Evolutionary conservation across 768 basidiomycete species (phyloP).

Genomic region (Kondoa subrosea): DNA sequence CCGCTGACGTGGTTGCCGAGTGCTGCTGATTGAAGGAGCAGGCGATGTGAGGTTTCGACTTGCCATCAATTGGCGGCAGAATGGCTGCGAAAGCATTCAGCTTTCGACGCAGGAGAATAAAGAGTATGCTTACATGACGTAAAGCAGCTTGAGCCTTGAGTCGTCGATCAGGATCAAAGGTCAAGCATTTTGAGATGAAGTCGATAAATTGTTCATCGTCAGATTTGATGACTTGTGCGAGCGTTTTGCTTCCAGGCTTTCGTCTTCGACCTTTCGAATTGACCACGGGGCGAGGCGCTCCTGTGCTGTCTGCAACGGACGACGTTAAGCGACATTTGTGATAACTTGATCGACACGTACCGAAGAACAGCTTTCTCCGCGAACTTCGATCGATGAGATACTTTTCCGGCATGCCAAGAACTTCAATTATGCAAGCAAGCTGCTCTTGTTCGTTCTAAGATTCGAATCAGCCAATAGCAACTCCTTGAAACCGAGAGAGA

Average conservation of each 20-base stretch:
- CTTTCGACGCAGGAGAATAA: too few species aligned
- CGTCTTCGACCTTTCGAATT: slow-evolving; percentile 91
- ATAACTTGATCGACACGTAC: slow-evolving; percentile 38
- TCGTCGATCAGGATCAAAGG: slow-evolving; percentile 93
- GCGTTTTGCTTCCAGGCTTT: slow-evolving; percentile 74
- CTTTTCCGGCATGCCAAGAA: slow-evolving; percentile 86
- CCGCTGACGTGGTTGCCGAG: neutral
- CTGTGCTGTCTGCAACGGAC: slow-evolving; percentile 55
- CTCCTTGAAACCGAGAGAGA: neutral
- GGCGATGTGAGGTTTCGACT: neutral
- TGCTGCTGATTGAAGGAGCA: neutral
- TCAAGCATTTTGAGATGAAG: slow-evolving; percentile 89
- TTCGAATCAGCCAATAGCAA: neutral
- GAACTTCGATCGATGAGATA: slow-evolving; percentile 86
- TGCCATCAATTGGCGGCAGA: too few species aligned
- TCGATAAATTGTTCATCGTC: slow-evolving; percentile 93
- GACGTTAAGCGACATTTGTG: neutral
- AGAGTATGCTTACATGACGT: too few species aligned
- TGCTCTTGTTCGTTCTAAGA: slow-evolving; percentile 79
- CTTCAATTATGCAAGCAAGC: slow-evolving; percentile 96
- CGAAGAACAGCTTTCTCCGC: slow-evolving; percentile 88
- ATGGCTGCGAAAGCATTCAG: too few species aligned
- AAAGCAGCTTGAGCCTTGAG: neutral
- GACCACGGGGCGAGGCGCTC: slow-evolving; percentile 78
- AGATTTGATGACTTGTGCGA: slow-evolving; percentile 72